phyloP scores from a whole-genome alignment of 495 filamentous ascomycete genomes.

The Podospora sp. region DNA sequence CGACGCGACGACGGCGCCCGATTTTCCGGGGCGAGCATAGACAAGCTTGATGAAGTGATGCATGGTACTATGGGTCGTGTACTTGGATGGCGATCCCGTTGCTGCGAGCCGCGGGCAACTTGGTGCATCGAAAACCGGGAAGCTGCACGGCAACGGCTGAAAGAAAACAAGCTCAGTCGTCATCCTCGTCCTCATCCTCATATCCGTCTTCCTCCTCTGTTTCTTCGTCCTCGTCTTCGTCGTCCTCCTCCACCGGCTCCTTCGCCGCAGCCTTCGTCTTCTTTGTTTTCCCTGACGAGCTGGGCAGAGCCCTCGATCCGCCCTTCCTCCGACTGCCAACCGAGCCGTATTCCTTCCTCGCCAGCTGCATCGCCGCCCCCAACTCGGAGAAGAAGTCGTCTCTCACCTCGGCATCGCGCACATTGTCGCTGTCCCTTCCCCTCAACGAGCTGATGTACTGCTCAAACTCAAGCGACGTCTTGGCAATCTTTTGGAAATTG shows the following conservation, averaged over 20 bases:
- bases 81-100: too few relatives aligned
- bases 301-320: background rate
- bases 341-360: background rate
- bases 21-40: background rate
- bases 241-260: background rate
- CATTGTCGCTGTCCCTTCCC: slow-evolving; percentile 12
- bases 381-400: background rate
- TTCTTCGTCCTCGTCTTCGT: background rate
- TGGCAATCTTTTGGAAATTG: slow-evolving; percentile 24
- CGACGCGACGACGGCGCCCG: background rate
- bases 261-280: background rate
- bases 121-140: too few relatives aligned
- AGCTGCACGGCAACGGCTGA: too few relatives aligned
- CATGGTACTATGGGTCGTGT: background rate
- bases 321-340: background rate
- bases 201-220: background rate
- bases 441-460: slow-evolving; percentile 23
- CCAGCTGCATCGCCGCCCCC: background rate
- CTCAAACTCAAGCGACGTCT: slow-evolving; percentile 29
- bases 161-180: too few relatives aligned
- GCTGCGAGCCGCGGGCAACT: too few relatives aligned
- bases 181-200: slow-evolving; percentile 1
- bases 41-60: background rate
- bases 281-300: background rate
- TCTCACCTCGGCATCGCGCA: background rate